Evolutionary conservation across 2,329 filamentous ascomycete species (phyloP).

Genomic region (Cercospora janseana): DNA sequence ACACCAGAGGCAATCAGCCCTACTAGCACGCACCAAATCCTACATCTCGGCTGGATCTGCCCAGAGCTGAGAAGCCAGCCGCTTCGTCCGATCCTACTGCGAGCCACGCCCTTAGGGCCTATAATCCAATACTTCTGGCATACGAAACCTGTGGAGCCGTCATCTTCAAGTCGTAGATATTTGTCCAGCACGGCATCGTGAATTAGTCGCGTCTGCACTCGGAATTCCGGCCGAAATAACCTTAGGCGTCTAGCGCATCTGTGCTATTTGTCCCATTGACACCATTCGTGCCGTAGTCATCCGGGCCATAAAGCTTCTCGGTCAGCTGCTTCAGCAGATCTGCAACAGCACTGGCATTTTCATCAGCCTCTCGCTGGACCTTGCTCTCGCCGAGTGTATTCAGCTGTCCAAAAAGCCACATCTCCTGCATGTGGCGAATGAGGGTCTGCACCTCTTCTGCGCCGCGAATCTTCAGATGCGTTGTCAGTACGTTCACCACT

Average conservation of each 20-base stretch:
- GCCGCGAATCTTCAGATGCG: slow-evolving; percentile 52
- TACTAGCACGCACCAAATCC: no score
- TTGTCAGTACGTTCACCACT: background rate
- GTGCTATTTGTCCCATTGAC: background rate
- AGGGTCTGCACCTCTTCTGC: slow-evolving; percentile 62
- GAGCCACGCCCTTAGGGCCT: no score
- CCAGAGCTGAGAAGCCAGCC: no score
- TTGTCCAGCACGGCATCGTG: no score
- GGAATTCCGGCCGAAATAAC: background rate
- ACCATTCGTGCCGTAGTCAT: background rate
- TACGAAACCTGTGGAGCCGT: no score
- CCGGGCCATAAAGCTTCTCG: slow-evolving; percentile 10
- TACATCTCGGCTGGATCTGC: no score
- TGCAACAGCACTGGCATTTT: slow-evolving; percentile 49
- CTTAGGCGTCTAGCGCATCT: background rate
- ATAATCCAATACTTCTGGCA: no score
- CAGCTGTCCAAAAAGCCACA: slow-evolving; percentile 65
- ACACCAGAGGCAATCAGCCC: no score
- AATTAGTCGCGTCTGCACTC: no score
- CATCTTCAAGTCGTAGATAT: no score
- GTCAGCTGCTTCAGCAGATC: slow-evolving; percentile 42
- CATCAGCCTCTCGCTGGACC: slow-evolving; percentile 46
- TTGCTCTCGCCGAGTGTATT: slow-evolving; percentile 52
- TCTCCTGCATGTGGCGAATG: slow-evolving; percentile 62
- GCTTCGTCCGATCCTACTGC: no score